A percentile compares a stretch with the other conserved stretches of the same genome.
These are phyloP conservation scores for Postia placenta DNA, from an alignment of 768 basidiomycete species.

Conservation along the genomic window DNA sequence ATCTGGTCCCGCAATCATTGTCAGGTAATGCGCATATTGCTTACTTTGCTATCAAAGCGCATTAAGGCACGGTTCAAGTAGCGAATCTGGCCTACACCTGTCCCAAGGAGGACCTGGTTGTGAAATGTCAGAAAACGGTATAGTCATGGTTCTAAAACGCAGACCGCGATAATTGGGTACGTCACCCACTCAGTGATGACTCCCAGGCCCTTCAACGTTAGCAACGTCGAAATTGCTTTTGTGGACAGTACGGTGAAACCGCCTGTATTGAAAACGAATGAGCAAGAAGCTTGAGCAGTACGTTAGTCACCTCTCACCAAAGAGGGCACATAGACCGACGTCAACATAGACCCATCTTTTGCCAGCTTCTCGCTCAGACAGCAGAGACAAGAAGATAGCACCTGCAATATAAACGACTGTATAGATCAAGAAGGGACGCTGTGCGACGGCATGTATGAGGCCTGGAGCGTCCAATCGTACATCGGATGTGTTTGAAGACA, in stretches of 20 bases:
- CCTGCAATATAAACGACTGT: conserved; percentile 53
- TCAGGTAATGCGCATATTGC: conserved; percentile 6
- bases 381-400: conserved; percentile 50
- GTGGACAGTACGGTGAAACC: conserved; percentile 93
- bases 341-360: conserved; percentile 75
- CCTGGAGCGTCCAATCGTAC: conserved; percentile 61
- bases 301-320: conserved; percentile 42
- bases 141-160: not conserved
- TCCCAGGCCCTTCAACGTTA: conserved; percentile 71
- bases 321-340: conserved; percentile 81
- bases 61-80: conserved; percentile 86
- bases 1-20: too few relatives aligned
- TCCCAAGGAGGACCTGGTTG: conserved; percentile 49
- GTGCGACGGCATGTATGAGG: conserved; percentile 63
- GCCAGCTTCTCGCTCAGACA: conserved; percentile 64
- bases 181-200: conserved; percentile 80
- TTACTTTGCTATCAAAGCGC: conserved; percentile 88
- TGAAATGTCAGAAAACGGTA: not conserved
- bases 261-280: conserved; percentile 35
- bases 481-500: conserved; percentile 69
- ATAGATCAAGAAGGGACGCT: conserved; percentile 72
- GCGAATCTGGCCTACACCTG: conserved; percentile 78
- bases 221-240: conserved; percentile 83
- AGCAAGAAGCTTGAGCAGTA: not conserved
- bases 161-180: conserved; percentile 69